These are phyloP conservation scores for Nakazawaea siamensis DNA, from an alignment of 805 yeast species.

Conservation along the genomic window DNA sequence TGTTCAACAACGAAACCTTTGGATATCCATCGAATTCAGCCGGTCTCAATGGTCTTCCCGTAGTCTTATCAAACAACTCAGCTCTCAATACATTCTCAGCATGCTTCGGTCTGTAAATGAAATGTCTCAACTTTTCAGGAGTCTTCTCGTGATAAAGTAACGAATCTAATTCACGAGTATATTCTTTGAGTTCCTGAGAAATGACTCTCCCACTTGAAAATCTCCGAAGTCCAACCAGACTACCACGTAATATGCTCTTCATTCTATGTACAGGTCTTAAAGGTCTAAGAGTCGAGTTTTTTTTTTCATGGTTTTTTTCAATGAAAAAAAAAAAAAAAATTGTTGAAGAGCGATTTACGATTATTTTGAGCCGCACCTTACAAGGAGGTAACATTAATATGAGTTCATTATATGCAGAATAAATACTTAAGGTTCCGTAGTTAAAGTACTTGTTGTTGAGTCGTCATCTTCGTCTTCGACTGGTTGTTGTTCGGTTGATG, in stretches of 20 bases:
- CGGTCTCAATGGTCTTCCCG: constrained; percentile 13
- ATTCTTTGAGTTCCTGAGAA: too few relatives aligned
- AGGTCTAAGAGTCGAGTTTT: neutral
- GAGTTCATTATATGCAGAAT: too few relatives aligned
- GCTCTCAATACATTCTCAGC: constrained; percentile 11
- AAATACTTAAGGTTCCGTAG: too few relatives aligned
- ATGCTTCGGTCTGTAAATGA: constrained; percentile 12
- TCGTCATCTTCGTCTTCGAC: neutral
- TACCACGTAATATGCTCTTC: too few relatives aligned
- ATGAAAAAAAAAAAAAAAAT: neutral
- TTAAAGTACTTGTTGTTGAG: too few relatives aligned
- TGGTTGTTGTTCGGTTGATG: neutral
- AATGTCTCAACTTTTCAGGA: constrained; percentile 8
- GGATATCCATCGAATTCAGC: constrained; percentile 4
- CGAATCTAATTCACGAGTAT: constrained; percentile 8
- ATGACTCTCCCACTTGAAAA: too few relatives aligned
- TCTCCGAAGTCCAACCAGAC: too few relatives aligned
- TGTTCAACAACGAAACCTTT: constrained; percentile 6
- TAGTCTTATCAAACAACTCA: constrained; percentile 10
- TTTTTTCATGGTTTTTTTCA: neutral
- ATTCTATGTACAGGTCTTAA: too few relatives aligned
- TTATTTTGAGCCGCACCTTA: too few relatives aligned
- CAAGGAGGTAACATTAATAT: too few relatives aligned
- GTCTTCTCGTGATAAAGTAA: constrained; percentile 7
- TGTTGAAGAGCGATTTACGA: too few relatives aligned